Evolutionary conservation across 2,329 filamentous ascomycete species (phyloP).

Genomic region (Diaporthe sp.): DNA sequence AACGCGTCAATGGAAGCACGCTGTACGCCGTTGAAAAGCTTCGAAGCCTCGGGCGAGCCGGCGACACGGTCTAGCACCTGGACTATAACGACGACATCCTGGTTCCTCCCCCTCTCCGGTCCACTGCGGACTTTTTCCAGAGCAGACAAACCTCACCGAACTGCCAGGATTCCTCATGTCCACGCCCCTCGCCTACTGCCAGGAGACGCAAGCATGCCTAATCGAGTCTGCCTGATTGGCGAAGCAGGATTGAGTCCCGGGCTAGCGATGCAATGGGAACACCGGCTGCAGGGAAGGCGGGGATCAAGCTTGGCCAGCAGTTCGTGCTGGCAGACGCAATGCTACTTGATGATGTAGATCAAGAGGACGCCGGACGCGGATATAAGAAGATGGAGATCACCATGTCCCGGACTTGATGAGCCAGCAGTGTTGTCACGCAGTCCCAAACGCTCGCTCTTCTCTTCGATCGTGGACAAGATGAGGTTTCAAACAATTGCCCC

Average conservation of each 20-base stretch:
- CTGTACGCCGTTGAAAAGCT: conserved; percentile 7
- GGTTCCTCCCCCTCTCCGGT: not conserved
- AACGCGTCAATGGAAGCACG: conserved; percentile 2
- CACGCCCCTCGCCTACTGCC: not conserved
- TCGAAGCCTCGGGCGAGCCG: conserved; percentile 1
- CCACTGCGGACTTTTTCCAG: not conserved
- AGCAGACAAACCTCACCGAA: not conserved
- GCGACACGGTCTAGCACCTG: conserved; percentile 4
- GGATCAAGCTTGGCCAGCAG: not conserved
- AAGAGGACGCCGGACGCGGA: not conserved
- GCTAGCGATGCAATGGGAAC: conserved; percentile 6
- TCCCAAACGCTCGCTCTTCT: not conserved
- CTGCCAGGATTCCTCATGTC: not conserved
- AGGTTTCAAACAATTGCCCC: not conserved
- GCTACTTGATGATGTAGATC: conserved; percentile 16
- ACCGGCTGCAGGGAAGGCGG: not conserved
- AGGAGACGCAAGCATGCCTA: not conserved
- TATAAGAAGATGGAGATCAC: not conserved
- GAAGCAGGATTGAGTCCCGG: not conserved
- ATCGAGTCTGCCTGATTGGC: conserved; percentile 7
- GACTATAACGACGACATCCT: conserved; percentile 5
- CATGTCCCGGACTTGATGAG: no score
- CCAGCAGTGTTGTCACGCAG: no score
- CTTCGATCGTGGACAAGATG: not conserved
- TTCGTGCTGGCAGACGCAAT: not conserved